Base-by-base conservation (phyloP, 306 rosid genomes). In the Inga oerstediana region DNA sequence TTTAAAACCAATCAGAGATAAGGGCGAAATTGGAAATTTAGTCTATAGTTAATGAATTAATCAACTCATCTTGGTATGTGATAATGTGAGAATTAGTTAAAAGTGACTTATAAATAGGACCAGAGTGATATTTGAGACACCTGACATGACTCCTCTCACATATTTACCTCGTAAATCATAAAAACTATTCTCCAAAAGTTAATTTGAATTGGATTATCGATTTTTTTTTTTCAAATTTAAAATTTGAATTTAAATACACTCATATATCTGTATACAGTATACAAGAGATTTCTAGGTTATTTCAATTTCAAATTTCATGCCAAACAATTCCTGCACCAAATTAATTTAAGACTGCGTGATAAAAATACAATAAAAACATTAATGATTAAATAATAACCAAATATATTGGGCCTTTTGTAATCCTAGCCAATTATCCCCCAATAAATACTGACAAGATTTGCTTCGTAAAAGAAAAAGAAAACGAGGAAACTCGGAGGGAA, bases 381-480 rank as follows among this genome's bases (percentile, higher is more conserved):
- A 59, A 24, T 24, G 34, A 62, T 24, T 15, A 19, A 17, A 17
- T 5, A 54, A 64, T 8, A 16, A 49, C n/a, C 51, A 46, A 8
- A 46, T 46, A 46, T 46, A 12, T 48, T 11, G 52, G 14, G 46
- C 46, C 9, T 44, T 44, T 44, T 44, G 11, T 48, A 17, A 52
- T 52, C 59, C 1, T 16, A 24, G 16, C 67, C 14, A 22, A 61
- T 11, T 11, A 61, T 61, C 34, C 35, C 16, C 67, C 24, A 10
- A 61, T 24, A 10, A 61, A 22, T 11, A 61, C 35, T 22, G 30
- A 62, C 5, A 14, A 62, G 68, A 62, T 24, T 27, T 34, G 2
- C 1, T 24, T 9, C 22, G 5, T 58, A 9, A 58, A 74, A 74
- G 13, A 58, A 66, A 84, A 75, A 34, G 68, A 66, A 84, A 75